phyloP scores from a whole-genome alignment of 768 basidiomycete genomes.

The Boletus coccyginus region DNA sequence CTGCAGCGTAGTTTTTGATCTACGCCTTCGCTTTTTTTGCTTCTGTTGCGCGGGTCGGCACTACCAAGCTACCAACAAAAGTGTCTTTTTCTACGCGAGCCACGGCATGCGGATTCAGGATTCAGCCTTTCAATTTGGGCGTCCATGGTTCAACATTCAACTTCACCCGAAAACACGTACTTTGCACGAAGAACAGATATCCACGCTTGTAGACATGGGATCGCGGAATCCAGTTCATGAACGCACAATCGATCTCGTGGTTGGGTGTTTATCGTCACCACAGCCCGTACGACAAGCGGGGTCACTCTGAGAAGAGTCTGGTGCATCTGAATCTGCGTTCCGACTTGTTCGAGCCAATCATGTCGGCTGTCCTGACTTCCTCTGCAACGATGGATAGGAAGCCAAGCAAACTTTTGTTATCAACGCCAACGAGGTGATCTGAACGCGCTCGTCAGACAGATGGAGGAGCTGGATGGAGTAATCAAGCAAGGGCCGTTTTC shows the following conservation, averaged over 20 bases:
- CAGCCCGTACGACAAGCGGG: conserved; percentile 67
- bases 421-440: conserved; percentile 70
- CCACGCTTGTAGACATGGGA: conserved; percentile 85
- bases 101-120: too few species aligned
- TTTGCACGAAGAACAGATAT: conserved; percentile 63
- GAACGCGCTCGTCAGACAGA: conserved; percentile 6
- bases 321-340: conserved; percentile 60
- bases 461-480: too few species aligned
- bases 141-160: too few species aligned
- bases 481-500: too few species aligned
- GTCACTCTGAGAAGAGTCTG: conserved; percentile 65
- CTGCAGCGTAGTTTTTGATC: too few species aligned
- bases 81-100: too few species aligned
- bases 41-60: too few species aligned
- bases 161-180: conserved; percentile 50
- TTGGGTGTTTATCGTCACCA: conserved; percentile 53
- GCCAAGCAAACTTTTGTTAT: conserved; percentile 70
- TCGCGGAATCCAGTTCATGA: conserved; percentile 61
- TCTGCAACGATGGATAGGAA: conserved; percentile 84
- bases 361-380: conserved; percentile 73
- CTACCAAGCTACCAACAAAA: too few species aligned
- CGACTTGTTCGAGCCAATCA: conserved; percentile 75
- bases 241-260: conserved; percentile 30
- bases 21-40: too few species aligned
- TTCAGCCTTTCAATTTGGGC: too few species aligned